Base-by-base conservation (phyloP, 1,139 yeast genomes). In the Suhomyces guaymorum region DNA sequence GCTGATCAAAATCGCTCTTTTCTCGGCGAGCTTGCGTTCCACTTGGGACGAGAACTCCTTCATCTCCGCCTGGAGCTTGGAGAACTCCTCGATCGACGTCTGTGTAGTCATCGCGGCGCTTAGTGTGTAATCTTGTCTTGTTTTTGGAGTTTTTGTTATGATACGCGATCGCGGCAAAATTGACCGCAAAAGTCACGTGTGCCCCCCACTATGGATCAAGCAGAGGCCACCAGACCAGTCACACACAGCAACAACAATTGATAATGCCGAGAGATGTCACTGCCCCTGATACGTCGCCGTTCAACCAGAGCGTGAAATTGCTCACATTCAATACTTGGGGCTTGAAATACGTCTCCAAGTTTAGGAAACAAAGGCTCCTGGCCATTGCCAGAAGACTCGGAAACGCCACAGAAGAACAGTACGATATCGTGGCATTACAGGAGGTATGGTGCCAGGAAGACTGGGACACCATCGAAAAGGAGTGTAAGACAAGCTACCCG, bases 361-460 rank as follows among this genome's bases (percentile, higher is more conserved):
- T 64, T 42, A 68, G 98, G 24, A 61, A 63, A 30, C 73, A 71
- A 45, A 67, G 99, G 30, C 66, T 92, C 16, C 57, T 54, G 17
- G 95, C 90, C 4, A 84, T 92, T 20, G 95, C 95, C 0, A 75
- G 80, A 28, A 65, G 75, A 34, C 60, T 92, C 6, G 78, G 82
- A 0, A 62, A 63, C 18, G 55, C 65, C 5, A 38, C 37, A 9
- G 66, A 67, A 7, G 70, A 72, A 15, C 69, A 73, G 18, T 89
- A 84, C 58, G 97, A 92, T 58, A 73, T 92, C 10, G 75, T 92
- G 9, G 96, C 96, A 0, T 66, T 92, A 15, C 98, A 92, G 57
- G 98, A 92, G 57, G 73, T 94, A 7, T 92, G 99, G 99, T 82
- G 84, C 29, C 75, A 80, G 46, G 80, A 75, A 29, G 98, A 92